These are phyloP conservation scores for Proliferodiscus dingleyae DNA, from an alignment of 2,329 filamentous ascomycete genomes.

Conservation along the genomic window DNA sequence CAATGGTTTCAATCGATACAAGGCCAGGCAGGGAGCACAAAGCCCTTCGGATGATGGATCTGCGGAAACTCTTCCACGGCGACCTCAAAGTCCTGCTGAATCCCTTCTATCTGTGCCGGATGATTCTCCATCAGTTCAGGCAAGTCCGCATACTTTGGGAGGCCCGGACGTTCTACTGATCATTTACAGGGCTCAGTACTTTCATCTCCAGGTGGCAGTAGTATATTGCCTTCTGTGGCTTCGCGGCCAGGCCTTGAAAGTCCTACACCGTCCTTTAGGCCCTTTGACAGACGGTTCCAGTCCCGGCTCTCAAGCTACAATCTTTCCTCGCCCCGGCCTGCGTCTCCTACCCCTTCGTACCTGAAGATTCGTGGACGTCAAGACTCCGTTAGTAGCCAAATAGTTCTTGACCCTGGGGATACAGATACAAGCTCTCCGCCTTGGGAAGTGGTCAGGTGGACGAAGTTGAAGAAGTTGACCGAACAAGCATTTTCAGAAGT, in stretches of 20 bases:
- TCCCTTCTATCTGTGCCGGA: slow-evolving; percentile 72
- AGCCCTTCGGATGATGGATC: slow-evolving; percentile 49
- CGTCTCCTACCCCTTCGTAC: slow-evolving; percentile 62
- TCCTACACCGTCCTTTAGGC: slow-evolving; percentile 78
- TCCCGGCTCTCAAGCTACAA: slow-evolving; percentile 66
- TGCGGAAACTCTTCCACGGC: slow-evolving; percentile 47
- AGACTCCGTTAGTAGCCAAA: slow-evolving; percentile 69
- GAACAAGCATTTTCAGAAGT: slow-evolving; percentile 87
- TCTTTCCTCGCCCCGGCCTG: slow-evolving; percentile 57
- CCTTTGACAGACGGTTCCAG: slow-evolving; percentile 92
- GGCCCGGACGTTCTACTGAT: slow-evolving; percentile 8
- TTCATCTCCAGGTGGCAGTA: slow-evolving; percentile 70
- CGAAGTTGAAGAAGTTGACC: slow-evolving; percentile 82
- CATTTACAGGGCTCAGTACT: slow-evolving; percentile 51
- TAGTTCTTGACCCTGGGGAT: slow-evolving; percentile 57
- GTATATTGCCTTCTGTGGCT: slow-evolving; percentile 63
- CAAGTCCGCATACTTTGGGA: slow-evolving; percentile 36
- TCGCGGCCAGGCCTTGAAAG: slow-evolving; percentile 62
- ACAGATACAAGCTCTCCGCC: slow-evolving; percentile 71
- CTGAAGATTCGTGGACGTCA: slow-evolving; percentile 73
- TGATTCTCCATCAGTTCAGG: slow-evolving; percentile 78
- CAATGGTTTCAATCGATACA: slow-evolving; percentile 33
- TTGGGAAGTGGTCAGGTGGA: slow-evolving; percentile 98
- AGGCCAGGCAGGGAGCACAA: slow-evolving; percentile 34
- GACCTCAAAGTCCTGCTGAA: slow-evolving; percentile 61